Percentiles rank a stretch among this genome's conserved stretches.
These are phyloP conservation scores for Aschersonia sp. DNA, from an alignment of 2,329 filamentous ascomycete species.

Conservation along the genomic window DNA sequence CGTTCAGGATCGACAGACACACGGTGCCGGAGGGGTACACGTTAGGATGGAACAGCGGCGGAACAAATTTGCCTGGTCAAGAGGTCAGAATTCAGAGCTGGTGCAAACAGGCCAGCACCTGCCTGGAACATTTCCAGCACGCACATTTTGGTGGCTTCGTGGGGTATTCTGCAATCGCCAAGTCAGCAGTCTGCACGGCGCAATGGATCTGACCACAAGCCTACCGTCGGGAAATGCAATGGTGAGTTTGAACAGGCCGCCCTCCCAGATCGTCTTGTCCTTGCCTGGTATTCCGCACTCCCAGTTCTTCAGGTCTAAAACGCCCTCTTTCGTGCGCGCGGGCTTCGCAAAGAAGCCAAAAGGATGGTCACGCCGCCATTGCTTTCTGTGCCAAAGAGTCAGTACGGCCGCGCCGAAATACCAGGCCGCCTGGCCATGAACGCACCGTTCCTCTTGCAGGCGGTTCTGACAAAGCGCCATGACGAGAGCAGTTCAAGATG, in stretches of 20 bases:
- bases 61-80: slow-evolving; percentile 74
- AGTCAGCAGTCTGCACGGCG: not conserved
- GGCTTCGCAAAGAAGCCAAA: slow-evolving; percentile 96
- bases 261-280: slow-evolving; percentile 93
- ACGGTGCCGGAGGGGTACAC: slow-evolving; percentile 97
- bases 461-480: slow-evolving; percentile 88
- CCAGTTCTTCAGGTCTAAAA: slow-evolving; percentile 88
- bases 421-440: slow-evolving; percentile 4
- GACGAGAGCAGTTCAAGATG: slow-evolving; percentile 4
- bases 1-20: slow-evolving; percentile 91
- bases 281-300: slow-evolving; percentile 94
- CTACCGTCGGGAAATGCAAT: slow-evolving; percentile 86
- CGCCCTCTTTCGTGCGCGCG: slow-evolving; percentile 60
- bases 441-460: slow-evolving; percentile 75
- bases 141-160: slow-evolving; percentile 98
- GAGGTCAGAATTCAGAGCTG: not conserved
- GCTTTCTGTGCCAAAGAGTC: slow-evolving; percentile 48
- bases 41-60: slow-evolving; percentile 94
- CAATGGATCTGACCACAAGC: slow-evolving; percentile 13
- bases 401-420: slow-evolving; percentile 2
- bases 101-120: not conserved
- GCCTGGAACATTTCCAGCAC: slow-evolving; percentile 15
- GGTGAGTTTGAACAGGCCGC: slow-evolving; percentile 89
- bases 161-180: slow-evolving; percentile 61
- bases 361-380: slow-evolving; percentile 92